Conservation (phyloP, 192 early-diverging fungal genomes). For the Umbelopsis vinacea region DNA sequence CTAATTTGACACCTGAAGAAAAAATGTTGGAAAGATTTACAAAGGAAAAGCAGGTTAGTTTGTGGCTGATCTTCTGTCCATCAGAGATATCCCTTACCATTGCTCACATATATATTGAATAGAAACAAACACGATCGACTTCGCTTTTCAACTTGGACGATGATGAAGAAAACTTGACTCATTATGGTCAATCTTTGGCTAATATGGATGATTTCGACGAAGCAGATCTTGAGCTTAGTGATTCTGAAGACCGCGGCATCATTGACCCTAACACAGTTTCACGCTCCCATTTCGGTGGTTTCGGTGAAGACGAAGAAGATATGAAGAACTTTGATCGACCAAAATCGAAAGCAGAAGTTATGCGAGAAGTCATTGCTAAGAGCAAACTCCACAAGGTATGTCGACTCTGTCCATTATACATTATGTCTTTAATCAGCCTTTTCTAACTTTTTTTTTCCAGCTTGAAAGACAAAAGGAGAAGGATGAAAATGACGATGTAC, state of each 20-base stretch:
- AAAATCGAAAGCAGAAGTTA: slow-evolving; percentile 93
- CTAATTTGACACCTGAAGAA: slow-evolving; percentile 89
- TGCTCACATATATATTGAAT: not conserved
- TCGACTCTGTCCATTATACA: not conserved
- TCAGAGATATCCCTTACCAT: not conserved
- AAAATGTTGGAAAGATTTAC: slow-evolving; percentile 96
- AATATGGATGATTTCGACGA: slow-evolving; percentile 87
- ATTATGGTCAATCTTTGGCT: slow-evolving; percentile 90
- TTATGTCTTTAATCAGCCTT: not conserved
- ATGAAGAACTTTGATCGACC: slow-evolving; percentile 48
- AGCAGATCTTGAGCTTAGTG: slow-evolving; percentile 56
- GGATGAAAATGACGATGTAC: slow-evolving; percentile 83
- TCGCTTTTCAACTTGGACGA: slow-evolving; percentile 87
- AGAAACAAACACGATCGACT: slow-evolving; percentile 43
- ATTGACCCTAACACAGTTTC: slow-evolving; percentile 77
- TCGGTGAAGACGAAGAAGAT: slow-evolving; percentile 56
- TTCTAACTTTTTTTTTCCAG: slow-evolving; percentile 22
- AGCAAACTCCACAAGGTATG: slow-evolving; percentile 88
- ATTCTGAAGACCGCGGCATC: slow-evolving; percentile 61
- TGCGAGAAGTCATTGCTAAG: slow-evolving; percentile 98
- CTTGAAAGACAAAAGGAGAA: slow-evolving; percentile 87
- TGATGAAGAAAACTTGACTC: slow-evolving; percentile 77
- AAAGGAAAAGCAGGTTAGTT: slow-evolving; percentile 70
- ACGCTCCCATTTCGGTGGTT: slow-evolving; percentile 88
- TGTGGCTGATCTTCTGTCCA: not conserved